Conservation (phyloP, 305 asterid species). For the Stenogyne calaminthoides region DNA sequence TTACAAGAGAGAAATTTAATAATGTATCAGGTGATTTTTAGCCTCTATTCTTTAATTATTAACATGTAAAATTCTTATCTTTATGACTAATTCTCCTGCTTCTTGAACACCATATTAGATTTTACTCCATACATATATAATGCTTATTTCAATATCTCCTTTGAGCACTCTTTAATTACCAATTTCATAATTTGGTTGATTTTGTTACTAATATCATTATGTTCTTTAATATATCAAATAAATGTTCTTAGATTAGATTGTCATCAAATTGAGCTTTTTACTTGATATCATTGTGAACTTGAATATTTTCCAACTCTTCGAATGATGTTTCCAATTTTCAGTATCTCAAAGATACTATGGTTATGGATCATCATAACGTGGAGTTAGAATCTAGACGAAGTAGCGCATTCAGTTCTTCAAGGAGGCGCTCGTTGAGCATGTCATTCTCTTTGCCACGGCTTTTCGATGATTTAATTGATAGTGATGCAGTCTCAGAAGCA, state of each 20-base stretch:
- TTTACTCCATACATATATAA: no score
- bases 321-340: neutral
- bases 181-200: neutral
- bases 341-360: conserved; percentile 11
- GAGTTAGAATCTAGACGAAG: conserved; percentile 43
- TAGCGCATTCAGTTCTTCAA: conserved; percentile 46
- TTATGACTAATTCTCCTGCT: neutral
- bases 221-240: no score
- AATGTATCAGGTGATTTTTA: no score
- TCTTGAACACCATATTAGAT: no score
- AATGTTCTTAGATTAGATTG: neutral
- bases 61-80: neutral
- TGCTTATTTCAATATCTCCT: no score
- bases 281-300: neutral
- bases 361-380: conserved; percentile 47
- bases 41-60: neutral
- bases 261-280: no score
- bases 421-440: conserved; percentile 46
- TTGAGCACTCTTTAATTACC: no score
- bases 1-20: neutral
- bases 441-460: conserved; percentile 35
- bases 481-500: conserved; percentile 69
- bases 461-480: conserved; percentile 46
- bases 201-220: neutral
- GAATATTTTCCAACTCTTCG: no score